Conservation (phyloP, 75 land plant species). For the Pseudotsuga menziesii region DNA sequence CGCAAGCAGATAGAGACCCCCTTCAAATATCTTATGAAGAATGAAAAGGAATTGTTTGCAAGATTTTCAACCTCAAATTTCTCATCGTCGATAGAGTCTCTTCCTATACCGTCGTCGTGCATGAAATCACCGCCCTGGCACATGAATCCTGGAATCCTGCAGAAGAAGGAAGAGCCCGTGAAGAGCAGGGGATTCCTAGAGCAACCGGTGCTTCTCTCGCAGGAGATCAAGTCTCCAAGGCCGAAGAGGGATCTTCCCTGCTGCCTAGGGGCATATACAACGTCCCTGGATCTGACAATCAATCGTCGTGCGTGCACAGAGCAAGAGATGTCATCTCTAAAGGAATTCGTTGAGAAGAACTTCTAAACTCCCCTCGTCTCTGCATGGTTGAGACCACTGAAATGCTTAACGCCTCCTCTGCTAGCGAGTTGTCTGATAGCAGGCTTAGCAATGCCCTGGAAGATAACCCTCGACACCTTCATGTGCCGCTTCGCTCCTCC, state of each 20-base stretch:
- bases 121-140: no score
- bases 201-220: no score
- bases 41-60: no score
- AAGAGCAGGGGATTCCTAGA: no score
- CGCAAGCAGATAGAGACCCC: no score
- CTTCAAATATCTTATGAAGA: no score
- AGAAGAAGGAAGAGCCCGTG: no score
- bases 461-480: constrained; percentile 21
- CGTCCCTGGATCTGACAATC: constrained; percentile 30
- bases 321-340: constrained; percentile 4
- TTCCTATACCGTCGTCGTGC: no score
- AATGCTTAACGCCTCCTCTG: constrained; percentile 10
- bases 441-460: constrained; percentile 21
- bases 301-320: constrained; percentile 24
- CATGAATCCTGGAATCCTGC: constrained; percentile 20
- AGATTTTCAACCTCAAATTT: no score
- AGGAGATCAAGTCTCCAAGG: no score
- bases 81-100: no score
- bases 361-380: constrained; percentile 8
- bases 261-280: constrained; percentile 19
- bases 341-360: neutral
- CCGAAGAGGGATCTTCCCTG: no score
- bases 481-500: constrained; percentile 34
- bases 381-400: constrained; percentile 12
- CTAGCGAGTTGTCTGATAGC: neutral